Evolutionary conservation across 129 eudicot species (phyloP), one percentile per base, ranked within the genome.

Genomic region (Flaveria trinervia): DNA sequence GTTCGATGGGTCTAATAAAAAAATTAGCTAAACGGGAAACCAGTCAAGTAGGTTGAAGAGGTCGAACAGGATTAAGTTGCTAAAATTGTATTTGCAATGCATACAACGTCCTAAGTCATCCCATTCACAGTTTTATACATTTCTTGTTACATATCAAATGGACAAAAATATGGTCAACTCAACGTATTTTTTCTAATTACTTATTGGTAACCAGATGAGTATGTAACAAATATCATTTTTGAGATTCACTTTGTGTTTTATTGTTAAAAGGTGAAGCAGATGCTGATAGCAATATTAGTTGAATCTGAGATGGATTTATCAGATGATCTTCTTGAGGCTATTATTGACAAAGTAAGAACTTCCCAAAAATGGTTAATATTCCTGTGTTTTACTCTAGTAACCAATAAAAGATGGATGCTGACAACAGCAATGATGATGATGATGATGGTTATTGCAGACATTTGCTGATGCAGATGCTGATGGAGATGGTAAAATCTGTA

Each of bases 391-490:
- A 45, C 68, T 14, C 9, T 51, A 10, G 36, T 55, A 51, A 66
- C 45, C 48, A 59, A 45, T 22, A 59, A 59, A 59, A 8, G 65
- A 59, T 22, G 9, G 7, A 36, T 36, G 41, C 5, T 5, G 39
- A 33, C 12, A 30, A 33, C 9, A 33, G 3, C 16, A 6, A 18
- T 11, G 54, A 39, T 68, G 46, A 30, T 48, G 28, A 26, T 50
- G 60, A 25, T 45, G 70, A 39, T 43, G 65, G 33, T 59, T 59
- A 59, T 57, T 59, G 18, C 82, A 92, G 97, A 92, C 97, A 54
- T 92, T 92, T 88, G 82, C 66, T 12, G 96, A 92, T 73, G 97
- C 96, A 3, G 97, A 89, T 65, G 74, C 90, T 50, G 92, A 89
- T 45, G 74, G 82, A 69, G 97, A 92, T 80, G 96, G 90, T 13